Evolutionary conservation across 164 flowering plant genomes (phyloP).

Genomic region (Kingdonia uniflora): DNA sequence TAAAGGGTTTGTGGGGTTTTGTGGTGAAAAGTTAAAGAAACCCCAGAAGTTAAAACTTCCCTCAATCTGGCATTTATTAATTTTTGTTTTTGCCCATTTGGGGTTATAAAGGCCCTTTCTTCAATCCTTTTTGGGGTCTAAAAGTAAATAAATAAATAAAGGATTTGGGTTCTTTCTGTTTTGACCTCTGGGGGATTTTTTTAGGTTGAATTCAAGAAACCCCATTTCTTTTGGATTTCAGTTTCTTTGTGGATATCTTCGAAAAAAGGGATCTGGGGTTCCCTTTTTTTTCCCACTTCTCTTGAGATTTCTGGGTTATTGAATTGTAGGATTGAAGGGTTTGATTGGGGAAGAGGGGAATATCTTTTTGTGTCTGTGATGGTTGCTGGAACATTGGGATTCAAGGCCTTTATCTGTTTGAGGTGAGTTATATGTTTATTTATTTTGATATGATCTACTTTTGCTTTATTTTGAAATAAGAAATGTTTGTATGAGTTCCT

Average conservation of each 20-base stretch:
- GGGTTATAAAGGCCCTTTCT: conserved; percentile 3
- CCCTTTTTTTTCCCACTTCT: neutral
- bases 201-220: conserved; percentile 17
- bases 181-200: conserved; percentile 14
- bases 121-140: conserved; percentile 19
- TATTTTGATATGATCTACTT: too few species aligned
- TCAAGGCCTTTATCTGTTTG: too few species aligned
- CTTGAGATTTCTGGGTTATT: neutral
- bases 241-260: conserved; percentile 4
- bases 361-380: too few species aligned
- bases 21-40: conserved; percentile 8
- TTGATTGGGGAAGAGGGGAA: neutral
- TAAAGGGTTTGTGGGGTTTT: conserved; percentile 7
- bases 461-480: too few species aligned
- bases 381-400: too few species aligned
- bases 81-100: too few species aligned
- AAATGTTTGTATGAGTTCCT: too few species aligned
- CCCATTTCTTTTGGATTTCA: conserved; percentile 6
- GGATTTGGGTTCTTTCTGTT: conserved; percentile 8
- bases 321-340: neutral
- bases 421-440: too few species aligned
- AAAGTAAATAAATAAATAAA: conserved; percentile 1
- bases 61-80: too few species aligned
- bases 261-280: conserved; percentile 10
- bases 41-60: conserved; percentile 15